Base-by-base conservation (phyloP, 2,329 filamentous ascomycete species). In the Plectosphaerella plurivora region DNA sequence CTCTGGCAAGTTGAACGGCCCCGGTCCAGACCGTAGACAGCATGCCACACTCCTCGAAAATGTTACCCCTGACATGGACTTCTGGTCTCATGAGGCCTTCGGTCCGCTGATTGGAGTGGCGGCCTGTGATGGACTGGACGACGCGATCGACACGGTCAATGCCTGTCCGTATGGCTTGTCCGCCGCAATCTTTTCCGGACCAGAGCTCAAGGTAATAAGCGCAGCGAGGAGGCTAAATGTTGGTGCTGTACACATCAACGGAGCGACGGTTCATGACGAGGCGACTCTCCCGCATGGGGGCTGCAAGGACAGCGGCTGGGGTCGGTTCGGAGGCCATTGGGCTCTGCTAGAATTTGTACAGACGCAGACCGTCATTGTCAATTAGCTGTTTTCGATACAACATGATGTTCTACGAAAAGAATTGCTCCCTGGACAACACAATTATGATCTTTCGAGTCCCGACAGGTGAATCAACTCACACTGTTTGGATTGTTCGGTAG, bases 241-340 rank as follows among this genome's bases (percentile, higher is more conserved):
- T n/a, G 54, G 53, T 5, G 60, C 60, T 8, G 48, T 57, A 12
- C 60, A 63, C 51, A 57, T 61, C 18, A 61, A 61, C 37, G 56
- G 51, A 12, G 20, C 46, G 8, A 62, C 55, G 16, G 55, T 62
- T 5, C 58, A 62, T 51, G 60, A 61, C 46, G 60, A 57, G 49
- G n/a, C 35, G 7, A 53, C 50, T 14, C 45, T 63, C 18, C 60
- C 60, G 1, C 59, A 63, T 51, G 60, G 60, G n/a, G 60, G 60
- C 1, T 36, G 51, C 47, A 54, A 57, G 24, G 52, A 59, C 24
- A 61, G 60, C 49, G 60, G 60, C 18, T 63, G 51, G 50, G 60
- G 60, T 4, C 25, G 60, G 37, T 63, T 63, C 49, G 60, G 60
- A 7, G 51, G 45, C 11, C 39, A 49, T 14, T 54, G 53, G 53